A percentile compares a stretch with the other conserved stretches of the same genome.
These are phyloP conservation scores for Elsinoe perseae DNA, from an alignment of 2,329 filamentous ascomycete genomes.

Conservation along the genomic window DNA sequence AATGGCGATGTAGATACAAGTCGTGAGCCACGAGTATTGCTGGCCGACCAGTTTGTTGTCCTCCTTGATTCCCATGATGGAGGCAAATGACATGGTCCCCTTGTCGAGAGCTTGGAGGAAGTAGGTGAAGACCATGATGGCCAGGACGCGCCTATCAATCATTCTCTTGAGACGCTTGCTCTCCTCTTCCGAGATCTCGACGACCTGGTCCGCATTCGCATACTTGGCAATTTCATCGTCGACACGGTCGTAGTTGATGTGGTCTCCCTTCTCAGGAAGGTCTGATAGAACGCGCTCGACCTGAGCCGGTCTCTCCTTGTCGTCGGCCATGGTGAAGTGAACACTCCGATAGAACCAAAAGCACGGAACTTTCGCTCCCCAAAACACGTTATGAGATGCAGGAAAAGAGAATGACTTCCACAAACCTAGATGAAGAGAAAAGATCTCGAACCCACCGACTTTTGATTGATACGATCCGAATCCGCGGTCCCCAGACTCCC, in stretches of 20 bases:
- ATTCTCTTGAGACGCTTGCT: conserved; percentile 53
- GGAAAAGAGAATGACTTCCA: conserved; percentile 7
- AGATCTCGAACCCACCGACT: conserved; percentile 6
- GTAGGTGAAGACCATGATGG: conserved; percentile 66
- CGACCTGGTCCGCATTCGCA: conserved; percentile 43
- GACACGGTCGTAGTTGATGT: conserved; percentile 52
- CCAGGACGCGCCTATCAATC: conserved; percentile 61
- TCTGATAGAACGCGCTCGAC: conserved; percentile 45
- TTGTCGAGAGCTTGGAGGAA: conserved; percentile 65
- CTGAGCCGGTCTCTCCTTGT: conserved; percentile 30
- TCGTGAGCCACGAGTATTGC: conserved; percentile 64
- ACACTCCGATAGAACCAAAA: neutral
- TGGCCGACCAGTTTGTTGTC: conserved; percentile 33
- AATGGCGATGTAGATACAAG: conserved; percentile 66
- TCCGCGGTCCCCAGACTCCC: conserved; percentile 4
- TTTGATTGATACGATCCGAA: conserved; percentile 4
- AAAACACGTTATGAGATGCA: conserved; percentile 8
- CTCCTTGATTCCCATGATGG: conserved; percentile 32
- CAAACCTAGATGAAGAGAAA: neutral
- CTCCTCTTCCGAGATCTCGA: conserved; percentile 54
- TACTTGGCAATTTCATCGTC: conserved; percentile 67
- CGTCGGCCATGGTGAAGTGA: conserved; percentile 12
- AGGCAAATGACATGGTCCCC: conserved; percentile 47
- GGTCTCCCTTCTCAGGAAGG: conserved; percentile 40
- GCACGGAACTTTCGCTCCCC: neutral